These are phyloP conservation scores for Aspergillus intermedius DNA, from an alignment of 2,329 filamentous ascomycete species.

Conservation along the genomic window DNA sequence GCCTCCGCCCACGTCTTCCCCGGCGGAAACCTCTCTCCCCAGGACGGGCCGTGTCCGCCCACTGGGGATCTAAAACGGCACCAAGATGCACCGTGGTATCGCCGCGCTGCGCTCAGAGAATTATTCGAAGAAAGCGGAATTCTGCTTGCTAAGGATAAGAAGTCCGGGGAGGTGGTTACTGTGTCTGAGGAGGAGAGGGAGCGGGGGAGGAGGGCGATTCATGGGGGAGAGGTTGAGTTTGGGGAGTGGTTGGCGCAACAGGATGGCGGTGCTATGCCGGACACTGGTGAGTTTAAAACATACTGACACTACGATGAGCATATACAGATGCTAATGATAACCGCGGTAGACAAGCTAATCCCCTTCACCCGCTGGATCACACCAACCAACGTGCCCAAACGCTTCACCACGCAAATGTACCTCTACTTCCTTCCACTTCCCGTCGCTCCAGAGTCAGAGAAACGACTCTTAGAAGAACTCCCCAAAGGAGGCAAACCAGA, in stretches of 20 bases:
- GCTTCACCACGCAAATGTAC: slow-evolving; percentile 97
- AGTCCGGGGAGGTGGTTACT: slow-evolving; percentile 50
- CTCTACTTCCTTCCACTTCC: slow-evolving; percentile 72
- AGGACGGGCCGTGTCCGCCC: slow-evolving; percentile 61
- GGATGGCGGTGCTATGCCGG: slow-evolving; percentile 38
- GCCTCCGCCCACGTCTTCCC: slow-evolving; percentile 93
- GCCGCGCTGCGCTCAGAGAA: slow-evolving; percentile 79
- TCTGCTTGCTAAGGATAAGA: slow-evolving; percentile 55
- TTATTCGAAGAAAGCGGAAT: slow-evolving; percentile 95
- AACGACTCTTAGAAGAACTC: slow-evolving; percentile 25
- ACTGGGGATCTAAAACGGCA: slow-evolving; percentile 54
- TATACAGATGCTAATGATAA: not conserved
- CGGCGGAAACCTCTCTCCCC: slow-evolving; percentile 69
- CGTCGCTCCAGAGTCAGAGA: slow-evolving; percentile 19
- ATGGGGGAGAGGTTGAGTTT: slow-evolving; percentile 61
- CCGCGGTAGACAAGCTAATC: slow-evolving; percentile 52
- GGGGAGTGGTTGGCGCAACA: slow-evolving; percentile 52
- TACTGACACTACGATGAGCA: not conserved
- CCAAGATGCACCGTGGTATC: slow-evolving; percentile 64
- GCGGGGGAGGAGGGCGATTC: slow-evolving; percentile 60
- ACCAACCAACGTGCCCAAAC: slow-evolving; percentile 60
- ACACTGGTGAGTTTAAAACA: slow-evolving; percentile 46
- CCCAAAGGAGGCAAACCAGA: slow-evolving; percentile 42
- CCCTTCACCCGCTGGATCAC: slow-evolving; percentile 94
- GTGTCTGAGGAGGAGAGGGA: slow-evolving; percentile 57